Conservation (phyloP, 1,284 basidiomycete species). For the Pseudozyma tsukubaensis region DNA sequence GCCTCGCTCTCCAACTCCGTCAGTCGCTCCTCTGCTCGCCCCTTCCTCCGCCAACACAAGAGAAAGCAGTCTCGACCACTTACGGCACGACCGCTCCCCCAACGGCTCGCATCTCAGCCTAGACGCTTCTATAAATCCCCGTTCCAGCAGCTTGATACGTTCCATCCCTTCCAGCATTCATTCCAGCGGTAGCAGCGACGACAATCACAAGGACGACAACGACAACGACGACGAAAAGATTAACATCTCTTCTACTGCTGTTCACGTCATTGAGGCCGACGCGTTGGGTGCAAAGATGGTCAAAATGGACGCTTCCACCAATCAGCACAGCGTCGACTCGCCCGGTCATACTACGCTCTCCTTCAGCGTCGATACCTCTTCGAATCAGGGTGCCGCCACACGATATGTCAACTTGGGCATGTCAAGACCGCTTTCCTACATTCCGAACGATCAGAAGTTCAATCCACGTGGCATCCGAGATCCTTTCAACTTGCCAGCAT, state of each 20-base stretch:
- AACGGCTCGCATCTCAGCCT: conserved; percentile 13
- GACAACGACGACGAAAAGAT: conserved; percentile 4
- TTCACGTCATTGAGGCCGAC: not conserved
- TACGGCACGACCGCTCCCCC: not conserved
- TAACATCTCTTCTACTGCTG: not conserved
- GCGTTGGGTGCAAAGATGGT: conserved; percentile 2
- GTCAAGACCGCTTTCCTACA: conserved; percentile 33
- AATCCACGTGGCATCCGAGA: conserved; percentile 42
- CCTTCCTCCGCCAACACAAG: conserved; percentile 11
- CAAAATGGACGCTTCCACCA: not conserved
- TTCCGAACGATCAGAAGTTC: conserved; percentile 40
- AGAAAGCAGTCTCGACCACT: conserved; percentile 15
- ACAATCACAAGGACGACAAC: not conserved
- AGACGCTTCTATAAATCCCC: conserved; percentile 18
- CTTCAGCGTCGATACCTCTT: conserved; percentile 22
- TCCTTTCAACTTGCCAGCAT: conserved; percentile 34
- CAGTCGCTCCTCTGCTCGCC: conserved; percentile 22
- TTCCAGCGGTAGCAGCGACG: conserved; percentile 10
- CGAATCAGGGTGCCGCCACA: not conserved
- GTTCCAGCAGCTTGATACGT: conserved; percentile 23
- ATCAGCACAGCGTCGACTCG: conserved; percentile 19
- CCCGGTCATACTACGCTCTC: conserved; percentile 25
- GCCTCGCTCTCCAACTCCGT: conserved; percentile 22
- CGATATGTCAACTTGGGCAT: conserved; percentile 37
- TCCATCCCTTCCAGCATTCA: conserved; percentile 1